Percentiles rank a stretch among this genome's conserved stretches.
Conservation (phyloP, 441 rosid genomes). For the Aleurites moluccanus region DNA sequence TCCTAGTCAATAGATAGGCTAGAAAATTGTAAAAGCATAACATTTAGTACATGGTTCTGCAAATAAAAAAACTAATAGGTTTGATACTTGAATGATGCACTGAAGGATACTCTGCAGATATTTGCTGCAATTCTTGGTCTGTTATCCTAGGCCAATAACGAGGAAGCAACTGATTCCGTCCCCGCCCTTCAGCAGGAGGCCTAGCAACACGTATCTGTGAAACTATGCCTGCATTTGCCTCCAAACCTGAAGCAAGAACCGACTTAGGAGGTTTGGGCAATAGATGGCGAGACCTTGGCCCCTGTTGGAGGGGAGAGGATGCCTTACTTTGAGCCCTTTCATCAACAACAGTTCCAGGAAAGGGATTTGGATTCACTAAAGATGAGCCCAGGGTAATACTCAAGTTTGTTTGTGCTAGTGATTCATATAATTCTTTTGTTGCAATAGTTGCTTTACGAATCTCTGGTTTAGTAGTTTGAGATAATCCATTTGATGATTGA, state of each 20-base stretch:
- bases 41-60: constrained; percentile 16
- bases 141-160: constrained; percentile 98
- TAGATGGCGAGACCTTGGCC: constrained; percentile 59
- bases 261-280: constrained; percentile 68
- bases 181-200: constrained; percentile 94
- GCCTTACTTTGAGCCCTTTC: constrained; percentile 55
- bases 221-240: constrained; percentile 38
- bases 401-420: constrained; percentile 62
- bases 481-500: constrained; percentile 38
- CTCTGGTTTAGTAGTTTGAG: constrained; percentile 41
- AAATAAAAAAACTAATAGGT: not conserved
- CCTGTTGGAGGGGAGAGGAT: constrained; percentile 56
- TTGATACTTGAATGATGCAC: constrained; percentile 13
- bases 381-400: constrained; percentile 59
- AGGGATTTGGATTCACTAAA: constrained; percentile 45
- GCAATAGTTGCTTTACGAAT: constrained; percentile 40
- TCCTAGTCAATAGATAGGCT: constrained; percentile 15
- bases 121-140: constrained; percentile 90
- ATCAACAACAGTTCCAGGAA: constrained; percentile 45
- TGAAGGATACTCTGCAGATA: constrained; percentile 94
- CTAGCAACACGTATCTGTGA: constrained; percentile 71
- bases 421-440: constrained; percentile 53
- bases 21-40: constrained; percentile 16
- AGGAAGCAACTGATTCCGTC: constrained; percentile 87
- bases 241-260: constrained; percentile 40